A percentile compares a stretch with the other conserved stretches of the same genome.
These are phyloP conservation scores for Heimioporus retisporus DNA, from an alignment of 1,284 basidiomycete species.

Conservation along the genomic window DNA sequence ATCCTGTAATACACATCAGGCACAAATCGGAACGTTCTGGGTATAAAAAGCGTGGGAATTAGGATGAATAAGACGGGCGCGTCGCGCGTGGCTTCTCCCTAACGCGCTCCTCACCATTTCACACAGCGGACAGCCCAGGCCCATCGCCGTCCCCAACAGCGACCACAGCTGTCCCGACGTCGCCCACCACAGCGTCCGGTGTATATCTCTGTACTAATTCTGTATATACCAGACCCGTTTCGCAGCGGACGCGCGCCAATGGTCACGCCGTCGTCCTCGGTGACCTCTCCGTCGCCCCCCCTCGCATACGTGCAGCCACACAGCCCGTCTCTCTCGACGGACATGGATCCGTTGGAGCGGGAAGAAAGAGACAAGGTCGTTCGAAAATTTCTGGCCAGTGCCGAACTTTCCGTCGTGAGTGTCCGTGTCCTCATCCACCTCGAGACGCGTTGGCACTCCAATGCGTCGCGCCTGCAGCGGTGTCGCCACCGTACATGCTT, in stretches of 20 bases:
- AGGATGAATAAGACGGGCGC: constrained; percentile 55
- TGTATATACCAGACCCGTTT: no score
- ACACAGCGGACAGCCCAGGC: constrained; percentile 42
- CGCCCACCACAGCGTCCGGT: constrained; percentile 15
- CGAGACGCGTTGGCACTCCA: constrained; percentile 57
- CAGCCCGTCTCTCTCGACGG: constrained; percentile 52
- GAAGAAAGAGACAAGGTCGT: constrained; percentile 72
- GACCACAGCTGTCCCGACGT: constrained; percentile 5
- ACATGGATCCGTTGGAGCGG: constrained; percentile 53
- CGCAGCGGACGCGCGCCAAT: constrained; percentile 54
- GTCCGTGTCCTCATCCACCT: constrained; percentile 32
- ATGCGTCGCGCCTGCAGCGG: constrained; percentile 24
- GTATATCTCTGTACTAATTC: constrained; percentile 16
- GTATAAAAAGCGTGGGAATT: constrained; percentile 43
- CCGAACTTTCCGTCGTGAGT: constrained; percentile 81
- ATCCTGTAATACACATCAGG: constrained; percentile 30
- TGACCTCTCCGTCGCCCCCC: constrained; percentile 81
- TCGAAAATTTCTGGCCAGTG: constrained; percentile 78
- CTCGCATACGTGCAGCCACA: constrained; percentile 64
- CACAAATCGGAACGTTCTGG: constrained; percentile 33
- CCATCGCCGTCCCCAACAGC: constrained; percentile 48
- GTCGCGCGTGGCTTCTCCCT: constrained; percentile 53
- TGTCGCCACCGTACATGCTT: not conserved
- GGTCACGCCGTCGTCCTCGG: constrained; percentile 81
- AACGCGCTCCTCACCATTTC: constrained; percentile 52